These are phyloP conservation scores for Kitagawia praeruptora DNA, from an alignment of 129 eudicot genomes.

Conservation along the genomic window DNA sequence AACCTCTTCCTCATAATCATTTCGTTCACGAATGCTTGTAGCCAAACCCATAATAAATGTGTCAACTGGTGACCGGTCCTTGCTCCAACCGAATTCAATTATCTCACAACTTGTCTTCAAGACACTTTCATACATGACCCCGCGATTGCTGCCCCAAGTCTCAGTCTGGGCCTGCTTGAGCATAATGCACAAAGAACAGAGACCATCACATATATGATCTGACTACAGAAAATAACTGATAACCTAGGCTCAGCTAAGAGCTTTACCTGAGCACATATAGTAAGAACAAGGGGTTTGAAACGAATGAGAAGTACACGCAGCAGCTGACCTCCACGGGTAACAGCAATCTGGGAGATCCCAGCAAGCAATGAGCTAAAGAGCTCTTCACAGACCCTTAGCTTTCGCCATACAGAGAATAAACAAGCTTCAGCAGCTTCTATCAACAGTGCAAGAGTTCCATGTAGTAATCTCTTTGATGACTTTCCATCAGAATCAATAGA, in stretches of 20 bases:
- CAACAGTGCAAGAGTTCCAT: constrained; percentile 66
- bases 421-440: constrained; percentile 92
- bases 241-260: constrained; percentile 14
- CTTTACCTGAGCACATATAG: constrained; percentile 82
- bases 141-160: constrained; percentile 69
- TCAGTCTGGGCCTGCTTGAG: constrained; percentile 78
- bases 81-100: constrained; percentile 78
- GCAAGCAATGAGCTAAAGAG: constrained; percentile 74
- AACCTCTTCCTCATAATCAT: constrained; percentile 95
- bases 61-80: constrained; percentile 85
- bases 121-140: constrained; percentile 83
- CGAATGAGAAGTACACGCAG: constrained; percentile 83
- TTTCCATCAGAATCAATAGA: constrained; percentile 77
- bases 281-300: constrained; percentile 73
- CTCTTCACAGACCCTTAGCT: constrained; percentile 86
- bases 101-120: constrained; percentile 83
- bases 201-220: background rate
- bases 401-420: constrained; percentile 78
- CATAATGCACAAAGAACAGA: constrained; percentile 1
- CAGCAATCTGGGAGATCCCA: constrained; percentile 80
- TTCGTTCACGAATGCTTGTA: constrained; percentile 64
- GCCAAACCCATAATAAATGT: constrained; percentile 84
- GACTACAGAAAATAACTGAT: constrained; percentile 5
- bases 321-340: constrained; percentile 76
- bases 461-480: constrained; percentile 65